These are phyloP conservation scores for Pneumocystis wakefieldiae DNA, from an alignment of 1,139 yeast species.

Conservation along the genomic window DNA sequence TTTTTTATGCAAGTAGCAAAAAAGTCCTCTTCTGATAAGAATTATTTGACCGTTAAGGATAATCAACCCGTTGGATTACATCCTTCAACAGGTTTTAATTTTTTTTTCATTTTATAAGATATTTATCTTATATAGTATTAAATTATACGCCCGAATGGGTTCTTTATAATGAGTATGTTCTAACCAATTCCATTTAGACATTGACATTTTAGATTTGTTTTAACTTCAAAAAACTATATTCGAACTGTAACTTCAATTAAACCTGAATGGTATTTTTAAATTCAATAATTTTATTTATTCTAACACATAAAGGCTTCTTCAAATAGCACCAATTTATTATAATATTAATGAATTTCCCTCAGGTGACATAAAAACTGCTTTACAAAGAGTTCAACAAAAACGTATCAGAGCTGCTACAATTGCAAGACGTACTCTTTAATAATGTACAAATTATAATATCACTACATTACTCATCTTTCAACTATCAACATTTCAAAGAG, in stretches of 20 bases:
- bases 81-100: slow-evolving; percentile 74
- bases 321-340: slow-evolving; percentile 74
- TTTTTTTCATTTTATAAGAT: not conserved
- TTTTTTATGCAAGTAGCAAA: slow-evolving; percentile 98
- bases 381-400: slow-evolving; percentile 44
- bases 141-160: slow-evolving; percentile 76
- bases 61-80: slow-evolving; percentile 90
- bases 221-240: slow-evolving; percentile 83
- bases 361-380: slow-evolving; percentile 70
- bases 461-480: not conserved
- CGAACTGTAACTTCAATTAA: slow-evolving; percentile 85
- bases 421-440: slow-evolving; percentile 2
- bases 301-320: slow-evolving; percentile 31
- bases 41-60: slow-evolving; percentile 79
- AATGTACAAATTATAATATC: not conserved
- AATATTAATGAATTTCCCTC: slow-evolving; percentile 58
- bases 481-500: not conserved
- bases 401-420: slow-evolving; percentile 12
- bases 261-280: slow-evolving; percentile 55
- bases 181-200: not conserved
- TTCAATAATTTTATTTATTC: not conserved
- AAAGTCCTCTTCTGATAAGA: slow-evolving; percentile 57
- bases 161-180: slow-evolving; percentile 54
- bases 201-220: slow-evolving; percentile 37
- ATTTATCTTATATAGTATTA: not conserved